These are phyloP conservation scores for Trichosporon sp. DNA, from an alignment of 1,284 basidiomycete species.

Conservation along the genomic window DNA sequence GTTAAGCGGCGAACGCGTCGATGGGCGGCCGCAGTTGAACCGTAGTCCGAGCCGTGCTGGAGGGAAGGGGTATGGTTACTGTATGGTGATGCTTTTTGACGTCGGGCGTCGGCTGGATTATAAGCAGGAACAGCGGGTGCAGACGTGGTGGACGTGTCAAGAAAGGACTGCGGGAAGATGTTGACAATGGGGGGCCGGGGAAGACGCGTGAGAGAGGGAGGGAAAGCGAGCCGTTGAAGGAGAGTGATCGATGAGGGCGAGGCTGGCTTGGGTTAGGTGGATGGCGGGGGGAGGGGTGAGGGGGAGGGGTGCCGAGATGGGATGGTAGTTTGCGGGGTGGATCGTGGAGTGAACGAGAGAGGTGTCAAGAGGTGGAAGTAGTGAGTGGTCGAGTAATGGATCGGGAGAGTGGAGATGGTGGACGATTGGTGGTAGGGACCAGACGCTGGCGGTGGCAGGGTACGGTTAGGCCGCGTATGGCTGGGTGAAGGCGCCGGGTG, in stretches of 20 bases:
- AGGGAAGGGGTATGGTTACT: neutral
- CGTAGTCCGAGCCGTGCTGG: neutral
- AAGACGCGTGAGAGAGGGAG: neutral
- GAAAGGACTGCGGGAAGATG: constrained; percentile 14
- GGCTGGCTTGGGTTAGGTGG: neutral
- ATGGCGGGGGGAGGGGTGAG: neutral
- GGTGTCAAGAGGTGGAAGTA: neutral
- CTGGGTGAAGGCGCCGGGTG: neutral
- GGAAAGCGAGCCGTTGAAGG: neutral
- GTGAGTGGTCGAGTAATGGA: no score
- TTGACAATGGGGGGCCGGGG: constrained; percentile 12
- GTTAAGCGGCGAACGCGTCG: neutral
- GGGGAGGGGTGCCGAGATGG: neutral
- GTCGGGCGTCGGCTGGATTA: neutral
- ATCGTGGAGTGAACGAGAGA: constrained; percentile 2
- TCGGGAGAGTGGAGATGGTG: neutral
- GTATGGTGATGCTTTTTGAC: neutral
- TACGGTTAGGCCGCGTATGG: neutral
- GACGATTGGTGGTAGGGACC: neutral
- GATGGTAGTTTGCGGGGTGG: neutral
- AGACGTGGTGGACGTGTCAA: neutral
- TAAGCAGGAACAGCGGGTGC: neutral
- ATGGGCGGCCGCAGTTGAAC: neutral
- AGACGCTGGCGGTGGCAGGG: no score
- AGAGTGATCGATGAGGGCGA: neutral